These are phyloP conservation scores for Juglanconis juglandina DNA, from an alignment of 2,329 filamentous ascomycete species.

Conservation along the genomic window DNA sequence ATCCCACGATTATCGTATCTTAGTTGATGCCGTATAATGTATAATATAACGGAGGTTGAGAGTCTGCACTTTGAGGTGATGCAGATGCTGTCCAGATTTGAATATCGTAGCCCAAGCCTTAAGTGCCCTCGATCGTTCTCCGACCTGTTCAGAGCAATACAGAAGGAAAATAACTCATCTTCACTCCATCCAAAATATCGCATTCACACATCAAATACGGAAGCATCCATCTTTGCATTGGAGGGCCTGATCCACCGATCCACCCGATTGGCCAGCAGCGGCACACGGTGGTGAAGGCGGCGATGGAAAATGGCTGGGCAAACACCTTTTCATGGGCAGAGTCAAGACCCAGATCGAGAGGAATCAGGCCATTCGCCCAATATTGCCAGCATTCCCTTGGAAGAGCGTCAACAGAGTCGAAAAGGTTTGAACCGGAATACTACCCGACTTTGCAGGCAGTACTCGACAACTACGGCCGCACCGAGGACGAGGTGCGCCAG, in stretches of 20 bases:
- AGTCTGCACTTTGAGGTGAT: no score
- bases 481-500: conserved; percentile 15
- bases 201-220: neutral
- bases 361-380: neutral
- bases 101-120: no score
- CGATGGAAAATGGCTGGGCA: neutral
- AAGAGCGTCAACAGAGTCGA: conserved; percentile 25
- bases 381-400: conserved; percentile 20
- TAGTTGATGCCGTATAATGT: no score
- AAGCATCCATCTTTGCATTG: neutral
- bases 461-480: conserved; percentile 13
- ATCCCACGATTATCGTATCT: no score
- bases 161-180: neutral
- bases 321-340: neutral
- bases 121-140: no score
- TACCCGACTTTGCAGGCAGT: conserved; percentile 42
- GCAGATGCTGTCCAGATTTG: no score
- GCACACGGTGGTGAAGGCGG: neutral
- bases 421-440: conserved; percentile 29
- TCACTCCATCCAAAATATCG: neutral
- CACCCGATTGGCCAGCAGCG: neutral
- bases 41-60: no score
- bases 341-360: neutral
- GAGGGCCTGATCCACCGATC: neutral
- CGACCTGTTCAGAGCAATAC: no score